A percentile compares a stretch with the other conserved stretches of the same genome.
These are phyloP conservation scores for Penicillium salamii DNA, from an alignment of 495 filamentous ascomycete genomes.

Conservation along the genomic window DNA sequence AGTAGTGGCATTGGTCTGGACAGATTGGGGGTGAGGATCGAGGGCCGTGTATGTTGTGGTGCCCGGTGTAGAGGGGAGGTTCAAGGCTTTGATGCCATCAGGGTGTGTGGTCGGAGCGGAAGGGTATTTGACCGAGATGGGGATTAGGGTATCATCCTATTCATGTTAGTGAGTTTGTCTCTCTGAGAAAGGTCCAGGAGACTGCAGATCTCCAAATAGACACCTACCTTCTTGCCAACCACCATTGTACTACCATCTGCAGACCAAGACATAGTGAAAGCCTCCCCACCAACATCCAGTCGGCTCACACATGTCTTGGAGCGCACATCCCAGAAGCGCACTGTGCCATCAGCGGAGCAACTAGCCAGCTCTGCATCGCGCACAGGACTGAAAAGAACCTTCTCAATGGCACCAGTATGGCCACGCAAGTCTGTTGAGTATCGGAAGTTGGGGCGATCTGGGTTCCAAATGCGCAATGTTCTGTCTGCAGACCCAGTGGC, in stretches of 20 bases:
- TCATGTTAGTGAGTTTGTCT: background rate
- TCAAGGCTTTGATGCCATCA: slow-evolving; percentile 12
- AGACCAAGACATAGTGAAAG: slow-evolving; percentile 81
- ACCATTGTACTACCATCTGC: slow-evolving; percentile 81
- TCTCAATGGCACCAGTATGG: slow-evolving; percentile 73
- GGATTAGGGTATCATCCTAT: slow-evolving; percentile 69
- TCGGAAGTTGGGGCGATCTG: slow-evolving; percentile 73
- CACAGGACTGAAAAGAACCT: slow-evolving; percentile 84
- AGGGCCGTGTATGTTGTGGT: slow-evolving; percentile 44
- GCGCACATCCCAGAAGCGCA: slow-evolving; percentile 91
- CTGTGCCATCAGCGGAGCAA: slow-evolving; percentile 77
- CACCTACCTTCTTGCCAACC: slow-evolving; percentile 78
- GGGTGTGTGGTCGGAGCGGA: slow-evolving; percentile 35
- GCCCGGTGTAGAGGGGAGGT: slow-evolving; percentile 12
- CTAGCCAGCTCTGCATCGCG: slow-evolving; percentile 88
- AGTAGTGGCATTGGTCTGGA: slow-evolving; percentile 76
- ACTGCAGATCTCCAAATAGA: no score
- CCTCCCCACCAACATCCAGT: slow-evolving; percentile 76
- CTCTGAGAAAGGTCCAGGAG: no score
- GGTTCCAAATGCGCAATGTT: slow-evolving; percentile 88
- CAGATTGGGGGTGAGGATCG: slow-evolving; percentile 62
- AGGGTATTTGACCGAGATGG: slow-evolving; percentile 52
- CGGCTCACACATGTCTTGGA: slow-evolving; percentile 76
- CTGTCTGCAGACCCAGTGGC: slow-evolving; percentile 82
- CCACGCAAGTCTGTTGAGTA: slow-evolving; percentile 86